Evolutionary conservation across 768 basidiomycete genomes (phyloP).

Genomic region (Pleurotus salmoneostramineus): DNA sequence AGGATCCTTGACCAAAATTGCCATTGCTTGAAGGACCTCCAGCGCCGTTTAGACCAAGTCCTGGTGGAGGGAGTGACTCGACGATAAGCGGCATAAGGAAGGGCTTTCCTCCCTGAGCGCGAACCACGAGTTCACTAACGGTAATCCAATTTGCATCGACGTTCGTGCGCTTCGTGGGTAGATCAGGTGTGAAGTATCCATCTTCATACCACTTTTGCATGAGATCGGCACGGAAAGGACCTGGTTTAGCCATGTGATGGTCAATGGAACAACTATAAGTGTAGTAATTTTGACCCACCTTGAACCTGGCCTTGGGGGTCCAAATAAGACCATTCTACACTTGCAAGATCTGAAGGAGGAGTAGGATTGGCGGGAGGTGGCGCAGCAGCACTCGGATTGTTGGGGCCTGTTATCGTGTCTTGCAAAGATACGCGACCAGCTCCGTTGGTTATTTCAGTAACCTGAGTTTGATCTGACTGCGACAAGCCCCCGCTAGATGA

Average conservation of each 20-base stretch:
- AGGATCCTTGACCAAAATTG: constrained; percentile 43
- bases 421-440: background rate
- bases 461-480: background rate
- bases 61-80: constrained; percentile 51
- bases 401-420: constrained; percentile 6
- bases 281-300: constrained; percentile 42
- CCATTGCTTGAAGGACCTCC: constrained; percentile 28
- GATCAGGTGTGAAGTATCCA: constrained; percentile 80
- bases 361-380: constrained; percentile 34
- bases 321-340: constrained; percentile 86
- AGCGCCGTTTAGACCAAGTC: constrained; percentile 41
- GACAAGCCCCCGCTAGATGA: background rate
- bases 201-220: constrained; percentile 97
- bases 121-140: constrained; percentile 54
- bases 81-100: constrained; percentile 53
- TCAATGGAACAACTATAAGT: background rate
- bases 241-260: constrained; percentile 32
- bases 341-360: constrained; percentile 48
- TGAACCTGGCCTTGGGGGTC: constrained; percentile 91
- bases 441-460: background rate
- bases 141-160: constrained; percentile 66
- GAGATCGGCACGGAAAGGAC: constrained; percentile 81
- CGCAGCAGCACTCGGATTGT: constrained; percentile 13
- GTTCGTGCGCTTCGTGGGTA: constrained; percentile 81
- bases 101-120: constrained; percentile 50